Percentiles rank a stretch among this genome's conserved stretches.
Evolutionary conservation across 2,329 filamentous ascomycete species (phyloP).

Genomic region (Hirsutella minnesotensis): DNA sequence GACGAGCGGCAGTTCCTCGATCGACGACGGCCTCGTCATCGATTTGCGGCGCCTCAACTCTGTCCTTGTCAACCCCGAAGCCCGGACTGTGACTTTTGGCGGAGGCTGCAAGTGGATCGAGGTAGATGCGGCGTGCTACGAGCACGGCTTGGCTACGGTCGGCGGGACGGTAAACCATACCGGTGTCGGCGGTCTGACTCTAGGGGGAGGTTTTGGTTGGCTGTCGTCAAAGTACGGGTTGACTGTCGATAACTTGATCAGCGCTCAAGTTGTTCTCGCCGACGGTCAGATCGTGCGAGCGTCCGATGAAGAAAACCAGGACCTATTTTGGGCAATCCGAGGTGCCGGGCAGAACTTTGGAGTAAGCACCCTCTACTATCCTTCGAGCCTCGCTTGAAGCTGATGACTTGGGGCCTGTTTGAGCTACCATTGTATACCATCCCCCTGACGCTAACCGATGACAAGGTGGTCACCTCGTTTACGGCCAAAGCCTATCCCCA

Average conservation of each 20-base stretch:
- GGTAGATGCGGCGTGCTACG: conserved; percentile 37
- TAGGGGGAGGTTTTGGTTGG: conserved; percentile 48
- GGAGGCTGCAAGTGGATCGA: conserved; percentile 43
- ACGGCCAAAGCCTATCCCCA: not conserved
- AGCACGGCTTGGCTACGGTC: conserved; percentile 42
- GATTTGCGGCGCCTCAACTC: conserved; percentile 38
- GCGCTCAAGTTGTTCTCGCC: conserved; percentile 26
- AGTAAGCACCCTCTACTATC: too few species aligned
- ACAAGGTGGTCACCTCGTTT: not conserved
- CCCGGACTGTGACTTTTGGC: conserved; percentile 32
- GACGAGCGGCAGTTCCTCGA: conserved; percentile 34
- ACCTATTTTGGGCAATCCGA: conserved; percentile 29
- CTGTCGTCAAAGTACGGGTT: conserved; percentile 42
- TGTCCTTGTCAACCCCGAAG: conserved; percentile 33
- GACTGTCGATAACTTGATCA: conserved; percentile 27
- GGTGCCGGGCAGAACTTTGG: conserved; percentile 31
- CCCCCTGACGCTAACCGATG: too few species aligned
- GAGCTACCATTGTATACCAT: too few species aligned
- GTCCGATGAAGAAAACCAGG: conserved; percentile 28
- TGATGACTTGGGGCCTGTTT: too few species aligned
- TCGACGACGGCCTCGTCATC: conserved; percentile 41
- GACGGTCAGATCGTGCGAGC: conserved; percentile 22
- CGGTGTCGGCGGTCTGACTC: conserved; percentile 45
- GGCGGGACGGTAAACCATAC: conserved; percentile 53
- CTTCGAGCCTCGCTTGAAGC: too few species aligned